Conservation (phyloP, 2,329 filamentous ascomycete genomes). For the Colletotrichum paranaense region DNA sequence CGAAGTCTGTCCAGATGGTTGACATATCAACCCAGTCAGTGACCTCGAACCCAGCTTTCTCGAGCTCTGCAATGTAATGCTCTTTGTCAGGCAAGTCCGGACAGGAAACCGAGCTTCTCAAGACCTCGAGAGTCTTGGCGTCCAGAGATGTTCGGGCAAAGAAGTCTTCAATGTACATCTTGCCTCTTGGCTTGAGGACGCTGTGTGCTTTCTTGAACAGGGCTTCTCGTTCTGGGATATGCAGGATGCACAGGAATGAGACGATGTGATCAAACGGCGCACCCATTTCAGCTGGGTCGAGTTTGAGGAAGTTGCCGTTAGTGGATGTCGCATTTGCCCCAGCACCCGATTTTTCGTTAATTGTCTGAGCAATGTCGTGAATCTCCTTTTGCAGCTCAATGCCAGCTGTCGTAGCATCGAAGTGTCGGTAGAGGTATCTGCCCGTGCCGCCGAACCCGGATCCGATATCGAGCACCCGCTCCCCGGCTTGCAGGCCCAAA, state of each 20-base stretch:
- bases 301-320: conserved; percentile 34
- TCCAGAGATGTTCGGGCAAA: conserved; percentile 28
- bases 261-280: conserved; percentile 37
- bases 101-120: conserved; percentile 36
- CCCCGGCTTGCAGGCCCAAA: conserved; percentile 30
- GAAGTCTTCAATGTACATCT: conserved; percentile 39
- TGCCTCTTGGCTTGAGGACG: conserved; percentile 30
- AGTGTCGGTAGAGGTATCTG: conserved; percentile 36
- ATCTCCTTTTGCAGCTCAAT: conserved; percentile 39
- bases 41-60: conserved; percentile 35
- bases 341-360: conserved; percentile 30
- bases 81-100: conserved; percentile 31
- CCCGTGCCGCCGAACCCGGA: conserved; percentile 39
- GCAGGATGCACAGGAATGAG: conserved; percentile 39
- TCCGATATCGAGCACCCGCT: conserved; percentile 37
- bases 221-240: conserved; percentile 32
- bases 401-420: conserved; percentile 34
- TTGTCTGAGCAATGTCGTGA: conserved; percentile 37
- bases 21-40: conserved; percentile 36
- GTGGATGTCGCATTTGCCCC: conserved; percentile 31
- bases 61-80: conserved; percentile 32
- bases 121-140: background rate
- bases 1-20: conserved; percentile 35
- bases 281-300: background rate
- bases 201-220: conserved; percentile 34